These are phyloP conservation scores for Oidium heveae DNA, from an alignment of 2,329 filamentous ascomycete species.

Conservation along the genomic window DNA sequence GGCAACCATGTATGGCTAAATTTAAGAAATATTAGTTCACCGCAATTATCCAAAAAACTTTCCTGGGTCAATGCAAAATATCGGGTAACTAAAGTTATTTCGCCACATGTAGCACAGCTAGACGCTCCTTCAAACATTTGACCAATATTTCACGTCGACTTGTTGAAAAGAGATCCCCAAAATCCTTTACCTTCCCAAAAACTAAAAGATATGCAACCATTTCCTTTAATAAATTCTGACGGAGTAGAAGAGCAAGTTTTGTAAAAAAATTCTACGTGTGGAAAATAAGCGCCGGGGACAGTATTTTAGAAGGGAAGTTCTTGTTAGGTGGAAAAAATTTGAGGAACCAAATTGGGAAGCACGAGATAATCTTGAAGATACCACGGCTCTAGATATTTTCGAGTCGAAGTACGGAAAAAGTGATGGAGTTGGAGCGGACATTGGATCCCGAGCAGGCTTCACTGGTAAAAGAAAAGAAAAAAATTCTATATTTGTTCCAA, in stretches of 20 bases:
- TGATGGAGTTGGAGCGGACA: not conserved
- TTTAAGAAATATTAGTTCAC: not conserved
- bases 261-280: not conserved
- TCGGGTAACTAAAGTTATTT: not conserved
- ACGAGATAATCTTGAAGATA: not conserved
- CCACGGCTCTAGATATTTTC: no score
- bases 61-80: no score
- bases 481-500: not conserved
- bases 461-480: not conserved
- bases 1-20: not conserved
- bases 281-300: not conserved
- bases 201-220: not conserved
- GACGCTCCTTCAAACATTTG: not conserved
- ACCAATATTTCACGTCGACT: not conserved
- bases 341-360: not conserved
- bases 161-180: not conserved
- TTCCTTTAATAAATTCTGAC: not conserved
- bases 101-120: not conserved
- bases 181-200: not conserved
- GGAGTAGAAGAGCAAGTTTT: not conserved
- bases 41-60: not conserved
- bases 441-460: not conserved
- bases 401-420: not conserved
- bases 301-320: not conserved
- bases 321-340: not conserved